Evolutionary conservation across 2,329 filamentous ascomycete species (phyloP).

Genomic region (Arthroderma sp.): DNA sequence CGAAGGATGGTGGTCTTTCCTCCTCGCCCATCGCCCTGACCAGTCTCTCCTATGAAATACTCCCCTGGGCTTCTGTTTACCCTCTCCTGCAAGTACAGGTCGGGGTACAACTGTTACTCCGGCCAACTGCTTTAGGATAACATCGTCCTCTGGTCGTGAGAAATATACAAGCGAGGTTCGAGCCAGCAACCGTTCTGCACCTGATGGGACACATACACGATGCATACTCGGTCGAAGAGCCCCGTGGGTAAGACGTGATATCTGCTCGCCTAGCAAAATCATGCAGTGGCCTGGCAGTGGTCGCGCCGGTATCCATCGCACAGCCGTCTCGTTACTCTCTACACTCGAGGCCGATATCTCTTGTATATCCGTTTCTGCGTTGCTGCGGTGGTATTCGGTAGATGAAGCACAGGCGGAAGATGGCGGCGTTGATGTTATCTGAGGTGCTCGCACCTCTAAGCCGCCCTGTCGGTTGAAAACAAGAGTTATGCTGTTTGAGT

Average conservation of each 20-base stretch:
- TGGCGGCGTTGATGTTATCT: background rate
- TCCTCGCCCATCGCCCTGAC: constrained; percentile 1
- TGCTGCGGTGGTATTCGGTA: background rate
- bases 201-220: constrained; percentile 5
- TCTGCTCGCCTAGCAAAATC: constrained; percentile 8
- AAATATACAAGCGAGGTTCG: constrained; percentile 9
- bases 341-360: background rate
- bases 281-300: constrained; percentile 9
- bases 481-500: constrained; percentile 9
- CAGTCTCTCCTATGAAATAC: constrained; percentile 1
- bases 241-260: constrained; percentile 4
- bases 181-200: background rate
- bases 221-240: constrained; percentile 6
- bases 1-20: no score
- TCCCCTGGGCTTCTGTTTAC: background rate
- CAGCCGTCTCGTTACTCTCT: background rate
- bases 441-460: constrained; percentile 6
- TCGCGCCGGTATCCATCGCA: constrained; percentile 5
- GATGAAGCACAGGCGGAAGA: background rate
- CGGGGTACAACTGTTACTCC: constrained; percentile 6
- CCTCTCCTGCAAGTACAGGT: background rate
- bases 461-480: constrained; percentile 7
- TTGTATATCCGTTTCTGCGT: background rate
- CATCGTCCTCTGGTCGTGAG: constrained; percentile 8
- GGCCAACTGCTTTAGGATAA: constrained; percentile 8